phyloP scores from a whole-genome alignment of 331 rosid species.

The Cydonia oblonga region DNA sequence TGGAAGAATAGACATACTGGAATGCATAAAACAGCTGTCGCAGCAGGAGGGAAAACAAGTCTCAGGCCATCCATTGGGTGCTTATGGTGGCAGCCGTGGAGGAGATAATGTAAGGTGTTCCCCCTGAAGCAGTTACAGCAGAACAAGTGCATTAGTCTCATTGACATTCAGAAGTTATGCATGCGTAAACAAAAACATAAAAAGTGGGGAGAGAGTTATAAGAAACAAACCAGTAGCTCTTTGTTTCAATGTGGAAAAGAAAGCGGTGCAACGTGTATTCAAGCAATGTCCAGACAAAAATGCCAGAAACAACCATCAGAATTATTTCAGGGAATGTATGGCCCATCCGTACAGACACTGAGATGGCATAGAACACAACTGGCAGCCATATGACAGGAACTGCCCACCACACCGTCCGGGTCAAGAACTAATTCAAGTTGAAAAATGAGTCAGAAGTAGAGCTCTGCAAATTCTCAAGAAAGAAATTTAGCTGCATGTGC shows the following conservation, averaged over 20 bases:
- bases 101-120: constrained; percentile 79
- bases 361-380: constrained; percentile 55
- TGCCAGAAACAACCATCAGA: constrained; percentile 42
- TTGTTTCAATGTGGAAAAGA: constrained; percentile 83
- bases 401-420: constrained; percentile 93
- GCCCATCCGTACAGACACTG: constrained; percentile 51
- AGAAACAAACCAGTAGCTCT: constrained; percentile 69
- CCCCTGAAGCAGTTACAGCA: constrained; percentile 44
- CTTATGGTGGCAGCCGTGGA: constrained; percentile 97
- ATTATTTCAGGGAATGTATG: constrained; percentile 41
- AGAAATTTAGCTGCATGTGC: neutral
- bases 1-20: constrained; percentile 42
- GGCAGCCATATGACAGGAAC: constrained; percentile 89
- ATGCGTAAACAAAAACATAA: neutral
- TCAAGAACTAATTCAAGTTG: constrained; percentile 61
- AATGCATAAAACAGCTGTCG: constrained; percentile 56
- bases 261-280: constrained; percentile 88
- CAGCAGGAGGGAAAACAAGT: constrained; percentile 93
- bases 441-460: constrained; percentile 19
- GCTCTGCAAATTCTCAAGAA: neutral
- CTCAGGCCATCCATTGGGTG: constrained; percentile 97
- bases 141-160: neutral
- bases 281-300: constrained; percentile 65
- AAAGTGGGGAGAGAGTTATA: neutral
- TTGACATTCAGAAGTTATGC: neutral